phyloP scores from a whole-genome alignment of 2,329 filamentous ascomycete genomes.

The Coleophoma eucalyptorum region DNA sequence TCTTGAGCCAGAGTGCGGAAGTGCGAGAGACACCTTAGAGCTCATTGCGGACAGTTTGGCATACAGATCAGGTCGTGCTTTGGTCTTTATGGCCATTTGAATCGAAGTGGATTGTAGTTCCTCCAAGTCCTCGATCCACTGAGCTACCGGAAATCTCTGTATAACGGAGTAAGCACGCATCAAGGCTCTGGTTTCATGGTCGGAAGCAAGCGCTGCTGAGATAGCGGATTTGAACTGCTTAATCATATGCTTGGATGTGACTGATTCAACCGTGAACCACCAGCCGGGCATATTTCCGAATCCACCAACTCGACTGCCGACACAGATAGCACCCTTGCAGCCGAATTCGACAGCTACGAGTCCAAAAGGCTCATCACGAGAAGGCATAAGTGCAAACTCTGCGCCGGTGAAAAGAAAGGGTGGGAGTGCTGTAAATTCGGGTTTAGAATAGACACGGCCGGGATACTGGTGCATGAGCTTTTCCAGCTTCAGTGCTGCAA shows the following conservation, averaged over 20 bases:
- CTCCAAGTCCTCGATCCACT: slow-evolving; percentile 62
- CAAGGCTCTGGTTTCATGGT: slow-evolving; percentile 47
- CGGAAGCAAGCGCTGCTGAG: slow-evolving; percentile 53
- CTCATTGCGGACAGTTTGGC: neutral
- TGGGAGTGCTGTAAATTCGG: slow-evolving; percentile 62
- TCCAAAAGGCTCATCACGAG: slow-evolving; percentile 64
- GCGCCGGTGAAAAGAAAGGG: slow-evolving; percentile 65
- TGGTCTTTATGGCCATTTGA: slow-evolving; percentile 33
- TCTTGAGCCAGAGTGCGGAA: slow-evolving; percentile 39
- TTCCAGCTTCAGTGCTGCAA: slow-evolving; percentile 60
- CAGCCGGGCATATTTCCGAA: slow-evolving; percentile 66
- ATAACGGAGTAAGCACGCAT: slow-evolving; percentile 63
- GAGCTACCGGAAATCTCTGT: slow-evolving; percentile 62
- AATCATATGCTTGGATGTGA: slow-evolving; percentile 56
- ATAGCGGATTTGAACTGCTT: slow-evolving; percentile 63
- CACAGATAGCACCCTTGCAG: slow-evolving; percentile 62
- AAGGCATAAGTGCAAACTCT: slow-evolving; percentile 64
- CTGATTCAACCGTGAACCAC: slow-evolving; percentile 66
- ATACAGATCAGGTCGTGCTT: neutral
- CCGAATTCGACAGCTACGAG: slow-evolving; percentile 67
- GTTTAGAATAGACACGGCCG: slow-evolving; percentile 60
- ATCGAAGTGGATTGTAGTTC: slow-evolving; percentile 57
- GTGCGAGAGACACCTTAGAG: neutral
- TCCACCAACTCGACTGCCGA: slow-evolving; percentile 62
- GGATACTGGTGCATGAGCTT: slow-evolving; percentile 63